Conservation (phyloP, 176 grass and related monocot genomes). For the Tillandsia fasciculata region DNA sequence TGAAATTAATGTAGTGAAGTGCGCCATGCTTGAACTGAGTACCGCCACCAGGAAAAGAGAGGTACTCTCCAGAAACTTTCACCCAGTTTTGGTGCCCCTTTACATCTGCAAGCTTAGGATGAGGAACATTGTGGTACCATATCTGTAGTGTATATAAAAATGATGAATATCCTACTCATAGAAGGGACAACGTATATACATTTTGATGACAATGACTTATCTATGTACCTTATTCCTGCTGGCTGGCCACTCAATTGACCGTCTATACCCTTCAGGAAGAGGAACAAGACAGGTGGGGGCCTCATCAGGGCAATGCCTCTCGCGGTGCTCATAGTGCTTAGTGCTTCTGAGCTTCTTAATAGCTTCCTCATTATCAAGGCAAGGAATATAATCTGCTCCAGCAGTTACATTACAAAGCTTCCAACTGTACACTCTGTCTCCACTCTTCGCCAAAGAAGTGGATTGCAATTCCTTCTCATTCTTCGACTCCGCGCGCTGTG, state of each 20-base stretch:
- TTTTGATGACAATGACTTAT: not conserved
- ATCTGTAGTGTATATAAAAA: not conserved
- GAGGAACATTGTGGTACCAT: constrained; percentile 6
- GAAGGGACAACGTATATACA: not conserved
- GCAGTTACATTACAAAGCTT: constrained; percentile 66
- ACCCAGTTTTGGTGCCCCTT: constrained; percentile 2
- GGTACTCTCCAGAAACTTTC: constrained; percentile 3
- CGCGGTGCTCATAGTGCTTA: constrained; percentile 86
- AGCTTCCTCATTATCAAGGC: constrained; percentile 78
- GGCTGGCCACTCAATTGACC: constrained; percentile 61
- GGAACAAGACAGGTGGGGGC: constrained; percentile 69
- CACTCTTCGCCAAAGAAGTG: constrained; percentile 1
- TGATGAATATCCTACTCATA: not conserved
- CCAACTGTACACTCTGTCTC: constrained; percentile 23
- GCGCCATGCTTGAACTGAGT: not conserved
- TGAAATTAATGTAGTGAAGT: constrained; percentile 2
- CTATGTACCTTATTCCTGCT: constrained; percentile 66
- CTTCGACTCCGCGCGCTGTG: constrained; percentile 64
- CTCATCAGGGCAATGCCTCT: constrained; percentile 64
- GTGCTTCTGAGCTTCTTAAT: constrained; percentile 48
- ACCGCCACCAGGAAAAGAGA: not conserved
- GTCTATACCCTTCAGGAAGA: constrained; percentile 41
- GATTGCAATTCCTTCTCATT: constrained; percentile 50
- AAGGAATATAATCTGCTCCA: constrained; percentile 81
- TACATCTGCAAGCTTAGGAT: constrained; percentile 2